A percentile compares a stretch with the other conserved stretches of the same genome.
phyloP scores from a whole-genome alignment of 768 basidiomycete genomes.

The Phlebiopsis gigantea region DNA sequence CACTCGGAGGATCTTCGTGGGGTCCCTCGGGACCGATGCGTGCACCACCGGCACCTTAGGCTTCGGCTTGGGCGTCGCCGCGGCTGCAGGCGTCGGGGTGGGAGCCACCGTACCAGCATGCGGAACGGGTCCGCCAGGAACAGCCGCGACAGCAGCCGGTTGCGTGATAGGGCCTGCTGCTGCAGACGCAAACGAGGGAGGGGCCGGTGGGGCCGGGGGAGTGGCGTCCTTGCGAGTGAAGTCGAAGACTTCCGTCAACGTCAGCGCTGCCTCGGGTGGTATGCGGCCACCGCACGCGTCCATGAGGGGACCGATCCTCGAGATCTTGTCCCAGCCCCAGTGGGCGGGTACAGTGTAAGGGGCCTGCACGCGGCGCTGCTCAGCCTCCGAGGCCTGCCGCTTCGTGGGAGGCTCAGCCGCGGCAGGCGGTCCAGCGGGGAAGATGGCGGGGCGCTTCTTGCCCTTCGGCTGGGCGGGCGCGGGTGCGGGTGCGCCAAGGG shows the following conservation, averaged over 20 bases:
- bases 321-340: not conserved
- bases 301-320: not conserved
- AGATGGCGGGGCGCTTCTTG: not conserved
- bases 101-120: not conserved
- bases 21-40: not conserved
- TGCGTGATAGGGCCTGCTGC: not conserved
- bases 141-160: no score
- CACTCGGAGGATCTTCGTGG: not conserved
- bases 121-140: no score
- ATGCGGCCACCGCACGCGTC: not conserved
- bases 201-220: not conserved
- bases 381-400: not conserved
- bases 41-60: constrained; percentile 2
- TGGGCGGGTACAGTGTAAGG: not conserved
- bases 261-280: not conserved
- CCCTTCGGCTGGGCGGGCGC: not conserved
- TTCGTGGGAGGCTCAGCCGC: not conserved
- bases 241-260: constrained; percentile 1
- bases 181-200: not conserved
- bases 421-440: not conserved
- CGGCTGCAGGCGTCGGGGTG: not conserved
- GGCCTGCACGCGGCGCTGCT: no score
- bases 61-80: not conserved
- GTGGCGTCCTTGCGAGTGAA: not conserved
- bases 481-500: not conserved